A percentile compares a stretch with the other conserved stretches of the same genome.
These are phyloP conservation scores for Trichoderma atrobrunneum DNA, from an alignment of 2,329 filamentous ascomycete genomes.

Conservation along the genomic window DNA sequence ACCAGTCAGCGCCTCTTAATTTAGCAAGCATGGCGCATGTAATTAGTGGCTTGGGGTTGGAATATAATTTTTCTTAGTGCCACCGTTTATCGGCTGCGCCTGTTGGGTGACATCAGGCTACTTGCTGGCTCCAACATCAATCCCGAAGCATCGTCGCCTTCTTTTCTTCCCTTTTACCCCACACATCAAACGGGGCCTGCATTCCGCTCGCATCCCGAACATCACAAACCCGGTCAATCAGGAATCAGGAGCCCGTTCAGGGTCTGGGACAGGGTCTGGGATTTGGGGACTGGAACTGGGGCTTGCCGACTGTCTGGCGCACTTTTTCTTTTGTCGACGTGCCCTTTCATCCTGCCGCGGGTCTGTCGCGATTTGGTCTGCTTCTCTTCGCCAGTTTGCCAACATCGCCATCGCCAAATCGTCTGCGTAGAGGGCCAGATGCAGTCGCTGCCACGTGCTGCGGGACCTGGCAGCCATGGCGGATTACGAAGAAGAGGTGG, in stretches of 20 bases:
- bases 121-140: background rate
- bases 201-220: background rate
- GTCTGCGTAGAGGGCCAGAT: conserved; percentile 31
- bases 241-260: conserved; percentile 2
- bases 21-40: background rate
- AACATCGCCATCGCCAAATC: background rate
- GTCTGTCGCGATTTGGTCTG: background rate
- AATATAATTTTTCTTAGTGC: background rate
- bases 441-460: conserved; percentile 32
- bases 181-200: conserved; percentile 7
- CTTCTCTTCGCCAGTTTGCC: background rate
- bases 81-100: background rate
- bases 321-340: background rate
- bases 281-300: background rate
- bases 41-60: background rate
- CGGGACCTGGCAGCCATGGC: conserved; percentile 44
- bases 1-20: background rate
- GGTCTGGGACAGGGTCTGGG: background rate
- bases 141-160: conserved; percentile 15
- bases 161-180: conserved; percentile 6
- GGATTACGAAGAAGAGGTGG: conserved; percentile 63
- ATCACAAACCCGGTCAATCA: background rate
- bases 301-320: background rate
- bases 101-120: conserved; percentile 14
- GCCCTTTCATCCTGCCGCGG: background rate